Evolutionary conservation across 1,284 basidiomycete species (phyloP).

Genomic region (Irpex sp.): DNA sequence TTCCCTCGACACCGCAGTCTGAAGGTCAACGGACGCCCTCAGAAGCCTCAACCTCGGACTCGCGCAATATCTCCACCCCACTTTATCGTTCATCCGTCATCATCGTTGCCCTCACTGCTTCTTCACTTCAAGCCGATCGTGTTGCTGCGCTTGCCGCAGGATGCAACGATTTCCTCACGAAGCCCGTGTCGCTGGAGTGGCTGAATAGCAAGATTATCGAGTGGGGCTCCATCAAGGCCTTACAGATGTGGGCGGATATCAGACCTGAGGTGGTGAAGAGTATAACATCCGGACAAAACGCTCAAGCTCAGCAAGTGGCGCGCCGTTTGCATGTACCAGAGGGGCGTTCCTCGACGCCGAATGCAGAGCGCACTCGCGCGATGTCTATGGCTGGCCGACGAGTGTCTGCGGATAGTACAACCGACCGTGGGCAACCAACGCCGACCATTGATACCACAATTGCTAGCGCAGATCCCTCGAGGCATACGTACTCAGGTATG

Average conservation of each 20-base stretch:
- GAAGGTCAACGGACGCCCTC: slow-evolving; percentile 56
- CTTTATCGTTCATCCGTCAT: slow-evolving; percentile 90
- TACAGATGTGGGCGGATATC: slow-evolving; percentile 85
- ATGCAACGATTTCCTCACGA: slow-evolving; percentile 98
- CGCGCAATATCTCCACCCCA: slow-evolving; percentile 52
- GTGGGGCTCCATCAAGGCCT: slow-evolving; percentile 90
- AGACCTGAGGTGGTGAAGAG: slow-evolving; percentile 58
- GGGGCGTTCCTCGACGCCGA: slow-evolving; percentile 38
- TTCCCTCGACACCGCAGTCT: slow-evolving; percentile 62
- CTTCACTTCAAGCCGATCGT: slow-evolving; percentile 89
- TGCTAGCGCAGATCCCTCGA: not conserved
- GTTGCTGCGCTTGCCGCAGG: slow-evolving; percentile 95
- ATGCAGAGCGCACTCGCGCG: slow-evolving; percentile 27
- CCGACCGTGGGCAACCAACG: not conserved
- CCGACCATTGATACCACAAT: not conserved
- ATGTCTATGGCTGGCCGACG: slow-evolving; percentile 19
- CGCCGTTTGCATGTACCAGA: slow-evolving; percentile 66
- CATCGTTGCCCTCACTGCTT: slow-evolving; percentile 97
- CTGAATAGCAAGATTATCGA: slow-evolving; percentile 98
- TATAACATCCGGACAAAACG: slow-evolving; percentile 53
- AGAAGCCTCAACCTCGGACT: slow-evolving; percentile 40
- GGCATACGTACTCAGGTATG: slow-evolving; percentile 4
- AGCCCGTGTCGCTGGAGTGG: slow-evolving; percentile 95
- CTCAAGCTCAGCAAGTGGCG: slow-evolving; percentile 63
- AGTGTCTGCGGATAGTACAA: not conserved